Conservation (phyloP, 2,329 filamentous ascomycete genomes). For the Diaporthe capsici region DNA sequence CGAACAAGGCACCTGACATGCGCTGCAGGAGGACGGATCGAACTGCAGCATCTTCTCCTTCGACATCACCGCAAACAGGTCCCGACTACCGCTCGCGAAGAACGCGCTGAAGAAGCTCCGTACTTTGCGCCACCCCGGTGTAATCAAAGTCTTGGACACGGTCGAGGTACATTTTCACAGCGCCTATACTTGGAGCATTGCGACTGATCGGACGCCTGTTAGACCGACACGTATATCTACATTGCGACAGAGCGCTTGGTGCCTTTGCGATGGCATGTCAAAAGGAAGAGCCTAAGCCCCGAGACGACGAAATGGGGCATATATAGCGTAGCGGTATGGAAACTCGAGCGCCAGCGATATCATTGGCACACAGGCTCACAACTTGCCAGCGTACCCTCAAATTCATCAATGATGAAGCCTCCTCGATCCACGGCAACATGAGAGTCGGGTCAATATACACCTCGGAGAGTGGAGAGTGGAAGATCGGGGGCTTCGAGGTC, state of each 20-base stretch:
- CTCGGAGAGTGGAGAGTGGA: slow-evolving; percentile 98
- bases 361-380: slow-evolving; percentile 13
- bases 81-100: slow-evolving; percentile 86
- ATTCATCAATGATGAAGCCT: slow-evolving; percentile 95
- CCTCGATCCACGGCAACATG: slow-evolving; percentile 90
- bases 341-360: not conserved
- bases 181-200: slow-evolving; percentile 41
- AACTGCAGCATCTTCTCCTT: slow-evolving; percentile 98
- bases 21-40: slow-evolving; percentile 85
- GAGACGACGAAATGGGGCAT: slow-evolving; percentile 98
- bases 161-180: slow-evolving; percentile 77
- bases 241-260: slow-evolving; percentile 93
- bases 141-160: slow-evolving; percentile 94
- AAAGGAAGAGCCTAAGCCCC: slow-evolving; percentile 86
- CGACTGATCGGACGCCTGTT: slow-evolving; percentile 33
- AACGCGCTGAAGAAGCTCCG: slow-evolving; percentile 96
- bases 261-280: slow-evolving; percentile 91
- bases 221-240: slow-evolving; percentile 96
- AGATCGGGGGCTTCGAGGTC: slow-evolving; percentile 92
- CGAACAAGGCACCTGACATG: slow-evolving; percentile 26
- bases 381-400: slow-evolving; percentile 82
- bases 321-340: slow-evolving; percentile 81
- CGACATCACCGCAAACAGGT: slow-evolving; percentile 85
- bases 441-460: slow-evolving; percentile 91
- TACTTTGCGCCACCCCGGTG: slow-evolving; percentile 92